These are phyloP conservation scores for Aureobasidium vineae DNA, from an alignment of 2,329 filamentous ascomycete genomes.

Conservation along the genomic window DNA sequence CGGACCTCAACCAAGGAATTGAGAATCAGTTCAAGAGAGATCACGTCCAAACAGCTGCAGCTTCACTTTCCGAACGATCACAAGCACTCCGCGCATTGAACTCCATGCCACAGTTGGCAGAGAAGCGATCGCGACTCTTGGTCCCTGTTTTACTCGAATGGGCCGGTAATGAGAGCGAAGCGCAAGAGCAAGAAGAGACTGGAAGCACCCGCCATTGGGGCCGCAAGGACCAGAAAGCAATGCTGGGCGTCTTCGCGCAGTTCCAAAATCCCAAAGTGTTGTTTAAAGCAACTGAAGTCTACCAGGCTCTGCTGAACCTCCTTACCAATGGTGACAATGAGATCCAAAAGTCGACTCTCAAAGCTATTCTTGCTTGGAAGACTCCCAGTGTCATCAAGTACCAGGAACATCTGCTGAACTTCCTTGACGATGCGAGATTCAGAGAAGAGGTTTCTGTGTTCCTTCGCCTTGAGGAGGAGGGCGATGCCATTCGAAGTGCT, in stretches of 20 bases:
- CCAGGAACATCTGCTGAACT: conserved; percentile 77
- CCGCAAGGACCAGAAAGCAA: conserved; percentile 76
- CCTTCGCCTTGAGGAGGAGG: conserved; percentile 63
- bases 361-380: conserved; percentile 88
- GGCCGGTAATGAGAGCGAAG: conserved; percentile 47
- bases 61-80: conserved; percentile 61
- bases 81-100: conserved; percentile 79
- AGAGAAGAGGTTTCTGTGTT: conserved; percentile 92
- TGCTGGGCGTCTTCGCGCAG: conserved; percentile 76
- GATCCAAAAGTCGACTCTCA: conserved; percentile 80
- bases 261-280: conserved; percentile 85
- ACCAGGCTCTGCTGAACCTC: conserved; percentile 69
- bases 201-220: conserved; percentile 54
- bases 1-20: conserved; percentile 58
- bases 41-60: conserved; percentile 56
- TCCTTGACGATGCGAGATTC: conserved; percentile 88
- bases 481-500: conserved; percentile 64
- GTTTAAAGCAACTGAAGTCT: conserved; percentile 73
- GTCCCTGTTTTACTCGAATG: conserved; percentile 85
- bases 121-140: conserved; percentile 79
- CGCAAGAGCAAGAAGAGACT: conserved; percentile 23
- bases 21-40: conserved; percentile 62
- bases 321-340: conserved; percentile 87
- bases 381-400: conserved; percentile 71
- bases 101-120: conserved; percentile 71